A percentile compares a stretch with the other conserved stretches of the same genome.
Conservation (phyloP, 2,329 filamentous ascomycete genomes). For the Peltaster fructicola region DNA sequence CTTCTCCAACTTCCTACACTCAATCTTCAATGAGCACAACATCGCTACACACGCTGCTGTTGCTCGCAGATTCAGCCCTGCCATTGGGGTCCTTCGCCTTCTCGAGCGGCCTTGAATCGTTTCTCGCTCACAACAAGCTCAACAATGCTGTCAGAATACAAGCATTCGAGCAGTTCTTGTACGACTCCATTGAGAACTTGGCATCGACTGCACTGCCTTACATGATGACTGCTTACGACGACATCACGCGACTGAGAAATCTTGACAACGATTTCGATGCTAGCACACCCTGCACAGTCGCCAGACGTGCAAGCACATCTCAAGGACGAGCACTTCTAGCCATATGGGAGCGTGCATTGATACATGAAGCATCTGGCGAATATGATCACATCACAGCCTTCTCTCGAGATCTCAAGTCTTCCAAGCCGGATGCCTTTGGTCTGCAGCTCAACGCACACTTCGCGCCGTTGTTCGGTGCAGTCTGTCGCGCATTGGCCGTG, state of each 20-base stretch:
- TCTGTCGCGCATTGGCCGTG: conserved; percentile 45
- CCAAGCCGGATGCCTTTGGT: conserved; percentile 6
- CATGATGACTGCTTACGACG: conserved; percentile 47
- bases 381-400: conserved; percentile 7
- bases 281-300: conserved; percentile 60
- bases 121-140: conserved; percentile 44
- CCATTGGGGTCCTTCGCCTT: conserved; percentile 79
- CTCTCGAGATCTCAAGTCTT: conserved; percentile 8
- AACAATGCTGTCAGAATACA: conserved; percentile 15
- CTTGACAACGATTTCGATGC: conserved; percentile 67
- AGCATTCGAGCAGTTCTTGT: conserved; percentile 49
- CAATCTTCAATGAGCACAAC: too few species aligned
- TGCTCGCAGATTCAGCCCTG: conserved; percentile 66
- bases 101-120: conserved; percentile 67
- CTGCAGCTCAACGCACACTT: conserved; percentile 39
- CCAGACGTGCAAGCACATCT: conserved; percentile 53
- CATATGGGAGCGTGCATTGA: conserved; percentile 45
- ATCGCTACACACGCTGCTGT: conserved; percentile 50
- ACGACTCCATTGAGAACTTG: conserved; percentile 51
- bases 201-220: conserved; percentile 59
- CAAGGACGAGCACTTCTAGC: conserved; percentile 59
- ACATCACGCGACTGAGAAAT: conserved; percentile 31
- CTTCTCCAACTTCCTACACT: too few species aligned
- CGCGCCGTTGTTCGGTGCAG: conserved; percentile 50
- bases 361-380: conserved; percentile 2